Evolutionary conservation across 352 stramenopile species (phyloP), one percentile per base, ranked within the genome.

Genomic region (Phytophthora pisi): DNA sequence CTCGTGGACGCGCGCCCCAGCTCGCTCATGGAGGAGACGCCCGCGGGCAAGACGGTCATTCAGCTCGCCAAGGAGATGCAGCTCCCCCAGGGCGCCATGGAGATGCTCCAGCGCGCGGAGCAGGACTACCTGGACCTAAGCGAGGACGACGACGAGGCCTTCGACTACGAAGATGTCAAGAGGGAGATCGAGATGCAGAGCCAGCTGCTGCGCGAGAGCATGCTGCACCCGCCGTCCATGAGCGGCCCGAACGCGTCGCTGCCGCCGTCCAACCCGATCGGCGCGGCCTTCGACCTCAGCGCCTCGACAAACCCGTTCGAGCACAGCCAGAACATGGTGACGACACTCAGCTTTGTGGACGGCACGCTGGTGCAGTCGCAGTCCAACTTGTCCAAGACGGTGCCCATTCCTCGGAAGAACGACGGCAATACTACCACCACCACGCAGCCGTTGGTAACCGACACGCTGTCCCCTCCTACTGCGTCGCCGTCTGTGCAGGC

Each of bases 121-220:
- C 81, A 85, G 45, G 77, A 85, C 55, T 95, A 93, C 66, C 52
- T 89, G 13, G 82, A 90, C 43, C 70, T 89, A 9, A 81, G 64
- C 36, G 80, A 78, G 20, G 78, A 92, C 52, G 76, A 92, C 50
- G 74, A 84, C 49, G 81, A 91, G 49, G 72, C 84, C n/a, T 77
- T 82, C 46, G 78, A 79, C 51, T 85, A 91, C 51, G 84, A 92
- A 53, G 70, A 88, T 38, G 75, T 86, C 56, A 93, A 93, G 76
- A 72, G 86, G 6, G 83, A 91, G 15, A 89, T 92, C 52, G 79
- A 86, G 54, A 72, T 88, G 61, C 84, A 95, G 73, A 93, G 82
- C 51, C 82, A 92, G 50, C 71, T 87, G 28, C 64, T 93, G 61
- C 87, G 87, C 34, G 82, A 93, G 51, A 93, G 83, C 46, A 91